Conservation (phyloP, 441 rosid genomes). For the Pelargonium cotyledonis region DNA sequence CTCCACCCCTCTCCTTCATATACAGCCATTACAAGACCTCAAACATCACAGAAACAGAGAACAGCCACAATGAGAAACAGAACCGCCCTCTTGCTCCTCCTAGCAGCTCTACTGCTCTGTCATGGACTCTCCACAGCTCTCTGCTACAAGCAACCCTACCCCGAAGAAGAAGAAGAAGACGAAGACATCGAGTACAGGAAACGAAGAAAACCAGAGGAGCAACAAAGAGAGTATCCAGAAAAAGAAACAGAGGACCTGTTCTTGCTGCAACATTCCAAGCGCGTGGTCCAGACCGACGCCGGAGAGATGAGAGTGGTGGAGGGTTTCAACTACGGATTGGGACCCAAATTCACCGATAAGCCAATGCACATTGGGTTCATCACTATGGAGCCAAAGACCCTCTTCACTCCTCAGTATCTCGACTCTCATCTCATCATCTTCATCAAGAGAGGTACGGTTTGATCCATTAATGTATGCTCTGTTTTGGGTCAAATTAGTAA, state of each 20-base stretch:
- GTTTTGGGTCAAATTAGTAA: too few species aligned
- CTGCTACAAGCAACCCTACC: too few species aligned
- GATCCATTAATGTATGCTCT: background rate
- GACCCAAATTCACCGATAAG: conserved; percentile 24
- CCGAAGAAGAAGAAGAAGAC: conserved; percentile 14
- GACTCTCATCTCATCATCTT: conserved; percentile 70
- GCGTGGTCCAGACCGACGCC: conserved; percentile 68
- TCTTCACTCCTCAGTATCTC: conserved; percentile 73
- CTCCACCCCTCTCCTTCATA: conserved; percentile 24
- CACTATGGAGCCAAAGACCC: conserved; percentile 72
- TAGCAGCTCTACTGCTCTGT: conserved; percentile 21
- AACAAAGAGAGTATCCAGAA: background rate
- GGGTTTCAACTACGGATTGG: conserved; percentile 15
- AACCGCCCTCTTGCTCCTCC: conserved; percentile 17
- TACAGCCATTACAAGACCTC: conserved; percentile 3
- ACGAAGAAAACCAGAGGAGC: background rate
- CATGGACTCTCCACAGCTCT: conserved; percentile 12
- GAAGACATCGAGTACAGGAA: conserved; percentile 11
- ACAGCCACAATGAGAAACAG: conserved; percentile 23
- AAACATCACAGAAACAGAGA: background rate
- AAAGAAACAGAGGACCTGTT: conserved; percentile 26
- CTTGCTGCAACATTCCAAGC: conserved; percentile 44
- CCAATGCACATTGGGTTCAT: conserved; percentile 66
- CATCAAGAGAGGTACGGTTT: conserved; percentile 41
- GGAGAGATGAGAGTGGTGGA: conserved; percentile 63